These are phyloP conservation scores for Candida boidinii DNA, from an alignment of 805 yeast species.

Conservation along the genomic window DNA sequence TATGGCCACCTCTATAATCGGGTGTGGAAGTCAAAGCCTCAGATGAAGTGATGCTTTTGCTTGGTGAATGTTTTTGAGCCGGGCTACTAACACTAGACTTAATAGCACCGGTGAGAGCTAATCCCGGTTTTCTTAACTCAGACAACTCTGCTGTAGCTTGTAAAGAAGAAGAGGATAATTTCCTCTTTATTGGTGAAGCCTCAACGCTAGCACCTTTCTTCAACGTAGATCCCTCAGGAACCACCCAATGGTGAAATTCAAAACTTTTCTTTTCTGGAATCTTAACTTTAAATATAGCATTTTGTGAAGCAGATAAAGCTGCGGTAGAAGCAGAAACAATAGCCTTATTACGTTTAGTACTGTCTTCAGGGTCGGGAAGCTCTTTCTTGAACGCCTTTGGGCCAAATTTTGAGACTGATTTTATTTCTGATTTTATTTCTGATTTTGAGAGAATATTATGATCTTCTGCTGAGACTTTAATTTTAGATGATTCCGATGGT, in stretches of 20 bases:
- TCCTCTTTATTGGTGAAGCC: slow-evolving; percentile 10
- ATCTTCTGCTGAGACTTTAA: too few species aligned
- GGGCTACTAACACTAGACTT: too few species aligned
- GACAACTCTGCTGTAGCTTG: slow-evolving; percentile 3
- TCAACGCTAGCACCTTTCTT: slow-evolving; percentile 2
- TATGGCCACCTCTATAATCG: too few species aligned
- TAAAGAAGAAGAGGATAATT: slow-evolving; percentile 6
- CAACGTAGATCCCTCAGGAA: slow-evolving; percentile 13
- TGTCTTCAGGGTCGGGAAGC: too few species aligned
- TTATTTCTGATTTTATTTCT: background rate
- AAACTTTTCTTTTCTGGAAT: slow-evolving; percentile 24
- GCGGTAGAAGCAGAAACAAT: too few species aligned
- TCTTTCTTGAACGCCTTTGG: too few species aligned
- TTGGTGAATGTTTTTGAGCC: slow-evolving; percentile 4
- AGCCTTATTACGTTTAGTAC: too few species aligned
- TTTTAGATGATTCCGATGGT: too few species aligned
- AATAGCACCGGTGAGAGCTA: slow-evolving; percentile 1
- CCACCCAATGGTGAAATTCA: slow-evolving; percentile 29
- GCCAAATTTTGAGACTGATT: too few species aligned
- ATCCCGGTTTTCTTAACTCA: slow-evolving; percentile 2
- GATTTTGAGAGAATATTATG: slow-evolving; percentile 1
- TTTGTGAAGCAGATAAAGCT: too few species aligned
- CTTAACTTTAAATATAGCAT: slow-evolving; percentile 25
- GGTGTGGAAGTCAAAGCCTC: slow-evolving; percentile 6
- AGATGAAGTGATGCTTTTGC: slow-evolving; percentile 13